Base-by-base conservation (phyloP, 148 eudicot species). In the Rhododendron mucronatum region DNA sequence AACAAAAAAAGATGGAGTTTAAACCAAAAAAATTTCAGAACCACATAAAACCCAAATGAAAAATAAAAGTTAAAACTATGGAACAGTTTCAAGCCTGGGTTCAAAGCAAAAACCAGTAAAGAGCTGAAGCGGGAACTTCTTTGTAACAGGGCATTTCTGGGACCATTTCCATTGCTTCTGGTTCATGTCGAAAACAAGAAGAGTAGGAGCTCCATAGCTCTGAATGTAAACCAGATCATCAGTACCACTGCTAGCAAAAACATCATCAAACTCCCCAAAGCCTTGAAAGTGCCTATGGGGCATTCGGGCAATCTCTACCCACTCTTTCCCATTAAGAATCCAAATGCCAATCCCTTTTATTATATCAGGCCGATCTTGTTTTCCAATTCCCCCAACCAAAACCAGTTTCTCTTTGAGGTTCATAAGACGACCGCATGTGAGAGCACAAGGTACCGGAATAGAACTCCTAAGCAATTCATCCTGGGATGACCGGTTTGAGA, bases 101-200 rank as follows among this genome's bases (percentile, higher is more conserved):
- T 97, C 99, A 59, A 95, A 97, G 95, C 95, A 93, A 90, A 97
- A 97, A 14, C 99, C 99, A 45, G 95, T 91, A 83, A 97, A 97
- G 84, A 97, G 96, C 91, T 97, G 99, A 86, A 97, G 98, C 0
- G 98, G 98, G 86, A 94, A 94, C 93, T 93, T 92, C 93, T 97
- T 97, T 0, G 91, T 89, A 67, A 95, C 98, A 1, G 99, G 99
- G 78, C 98, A 93, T 84, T 92, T 97, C 81, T 94, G 98, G 2
- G 99, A 89, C 99, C 99, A 97, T 89, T 78, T 94, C 98, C 98
- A 95, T 75, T 89, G 93, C 81, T 89, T 94, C 84, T 73, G 91
- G 74, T 86, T 93, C 86, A 97, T 87, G 65, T 97, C 96, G n/a
- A 92, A 97, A 78, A 90, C 91, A 59, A 97, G 94, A 86, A 97